These are phyloP conservation scores for Moricandia moricandioides DNA, from an alignment of 345 rosid genomes.

Conservation along the genomic window DNA sequence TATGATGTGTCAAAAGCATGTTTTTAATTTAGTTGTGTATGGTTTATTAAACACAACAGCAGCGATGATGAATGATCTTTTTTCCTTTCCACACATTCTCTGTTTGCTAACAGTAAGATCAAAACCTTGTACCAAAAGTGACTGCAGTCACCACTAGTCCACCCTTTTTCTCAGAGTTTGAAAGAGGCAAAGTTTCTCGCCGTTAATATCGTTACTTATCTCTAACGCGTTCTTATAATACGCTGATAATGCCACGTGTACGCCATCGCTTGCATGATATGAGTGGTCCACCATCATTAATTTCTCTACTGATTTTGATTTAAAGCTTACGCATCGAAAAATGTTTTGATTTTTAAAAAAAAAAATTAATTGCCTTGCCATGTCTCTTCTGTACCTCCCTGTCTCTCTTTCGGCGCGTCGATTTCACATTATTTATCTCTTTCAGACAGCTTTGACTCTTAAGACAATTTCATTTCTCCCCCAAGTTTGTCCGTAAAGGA, in stretches of 20 bases:
- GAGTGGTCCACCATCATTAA: constrained; percentile 22
- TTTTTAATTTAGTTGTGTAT: constrained; percentile 18
- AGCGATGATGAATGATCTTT: background rate
- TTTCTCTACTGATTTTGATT: constrained; percentile 1
- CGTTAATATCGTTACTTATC: constrained; percentile 20
- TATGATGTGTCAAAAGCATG: background rate
- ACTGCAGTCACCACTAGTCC: background rate
- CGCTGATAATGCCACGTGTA: constrained; percentile 14
- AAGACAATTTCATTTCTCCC: constrained; percentile 3
- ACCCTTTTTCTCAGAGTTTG: background rate
- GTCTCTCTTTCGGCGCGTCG: constrained; percentile 25
- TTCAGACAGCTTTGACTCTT: constrained; percentile 26
- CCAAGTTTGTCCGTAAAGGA: background rate
- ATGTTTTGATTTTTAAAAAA: background rate
- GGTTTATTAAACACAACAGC: constrained; percentile 4
- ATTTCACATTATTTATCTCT: constrained; percentile 3
- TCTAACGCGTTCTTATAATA: background rate
- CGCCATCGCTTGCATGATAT: background rate
- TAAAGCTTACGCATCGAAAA: constrained; percentile 13
- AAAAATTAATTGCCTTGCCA: background rate
- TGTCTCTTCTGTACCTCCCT: constrained; percentile 13
- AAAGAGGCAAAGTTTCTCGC: too few relatives aligned
- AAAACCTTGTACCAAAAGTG: background rate
- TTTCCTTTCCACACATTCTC: background rate
- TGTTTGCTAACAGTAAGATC: background rate